These are phyloP conservation scores for Chaetomium sp. DNA, from an alignment of 2,329 filamentous ascomycete genomes.

Conservation along the genomic window DNA sequence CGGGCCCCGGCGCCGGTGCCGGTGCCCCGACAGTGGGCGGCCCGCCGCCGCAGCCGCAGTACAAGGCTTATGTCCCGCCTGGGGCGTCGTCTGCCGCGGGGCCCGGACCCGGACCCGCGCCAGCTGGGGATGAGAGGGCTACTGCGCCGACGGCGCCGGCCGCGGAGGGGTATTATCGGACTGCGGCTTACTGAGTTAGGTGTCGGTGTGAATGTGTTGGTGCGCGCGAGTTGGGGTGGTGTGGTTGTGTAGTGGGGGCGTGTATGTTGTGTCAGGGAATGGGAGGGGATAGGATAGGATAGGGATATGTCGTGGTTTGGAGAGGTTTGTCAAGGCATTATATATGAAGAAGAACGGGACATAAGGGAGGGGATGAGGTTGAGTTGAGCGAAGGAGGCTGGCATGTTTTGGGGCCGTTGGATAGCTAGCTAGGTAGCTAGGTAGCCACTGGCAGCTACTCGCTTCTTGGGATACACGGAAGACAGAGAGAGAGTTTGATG, in stretches of 20 bases:
- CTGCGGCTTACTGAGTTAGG: slow-evolving; percentile 29
- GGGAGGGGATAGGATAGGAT: neutral
- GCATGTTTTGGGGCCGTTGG: neutral
- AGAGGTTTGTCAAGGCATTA: too few species aligned
- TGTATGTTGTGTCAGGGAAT: neutral
- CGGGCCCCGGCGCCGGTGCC: neutral
- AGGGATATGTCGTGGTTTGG: neutral
- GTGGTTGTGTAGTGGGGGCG: neutral
- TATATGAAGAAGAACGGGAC: too few species aligned
- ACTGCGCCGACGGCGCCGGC: slow-evolving; percentile 41
- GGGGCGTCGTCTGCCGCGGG: slow-evolving; percentile 35
- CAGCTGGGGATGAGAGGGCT: neutral
- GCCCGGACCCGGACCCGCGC: slow-evolving; percentile 48
- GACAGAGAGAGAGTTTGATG: neutral
- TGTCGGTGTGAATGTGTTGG: neutral
- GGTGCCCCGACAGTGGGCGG: neutral
- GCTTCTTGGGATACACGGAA: neutral
- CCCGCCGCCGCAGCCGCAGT: slow-evolving; percentile 49
- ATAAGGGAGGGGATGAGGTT: too few species aligned
- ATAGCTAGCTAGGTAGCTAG: neutral
- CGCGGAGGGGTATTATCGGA: slow-evolving; percentile 33
- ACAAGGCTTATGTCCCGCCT: slow-evolving; percentile 62
- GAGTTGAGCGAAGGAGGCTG: too few species aligned
- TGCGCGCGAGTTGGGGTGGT: neutral
- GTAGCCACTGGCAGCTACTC: too few species aligned